Conservation (phyloP, 352 stramenopile genomes). For the Phytophthora pluvialis region DNA sequence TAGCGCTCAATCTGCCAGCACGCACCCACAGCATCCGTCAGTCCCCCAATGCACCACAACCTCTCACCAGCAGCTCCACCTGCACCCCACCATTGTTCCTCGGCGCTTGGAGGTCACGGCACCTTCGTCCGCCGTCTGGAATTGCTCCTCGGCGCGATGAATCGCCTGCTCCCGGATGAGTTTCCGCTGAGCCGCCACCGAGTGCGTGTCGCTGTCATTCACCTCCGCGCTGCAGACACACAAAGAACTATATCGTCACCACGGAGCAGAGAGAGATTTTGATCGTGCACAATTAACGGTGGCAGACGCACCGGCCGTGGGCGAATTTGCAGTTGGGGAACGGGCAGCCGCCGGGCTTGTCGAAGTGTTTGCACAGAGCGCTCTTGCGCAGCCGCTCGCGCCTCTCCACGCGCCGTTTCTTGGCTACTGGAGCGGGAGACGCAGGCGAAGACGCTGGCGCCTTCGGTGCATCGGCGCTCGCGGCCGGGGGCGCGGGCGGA, state of each 20-base stretch:
- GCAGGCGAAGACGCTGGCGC: constrained; percentile 1
- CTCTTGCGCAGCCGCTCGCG: constrained; percentile 78
- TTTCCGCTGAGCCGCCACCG: constrained; percentile 76
- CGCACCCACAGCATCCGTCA: constrained; percentile 1
- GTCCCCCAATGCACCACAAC: background rate
- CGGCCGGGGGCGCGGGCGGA: constrained; percentile 6
- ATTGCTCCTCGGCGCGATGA: constrained; percentile 67
- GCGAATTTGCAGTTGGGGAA: constrained; percentile 88
- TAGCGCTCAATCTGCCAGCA: constrained; percentile 77
- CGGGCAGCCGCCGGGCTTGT: constrained; percentile 82
- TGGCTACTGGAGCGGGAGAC: constrained; percentile 33
- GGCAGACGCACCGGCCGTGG: constrained; percentile 56
- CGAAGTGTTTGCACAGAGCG: constrained; percentile 86
- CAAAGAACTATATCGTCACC: constrained; percentile 2
- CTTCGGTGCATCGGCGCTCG: background rate
- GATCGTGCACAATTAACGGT: background rate
- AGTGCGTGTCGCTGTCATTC: constrained; percentile 56
- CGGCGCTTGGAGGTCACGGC: constrained; percentile 48
- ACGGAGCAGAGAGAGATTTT: background rate
- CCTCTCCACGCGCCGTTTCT: constrained; percentile 73
- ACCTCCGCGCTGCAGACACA: constrained; percentile 48
- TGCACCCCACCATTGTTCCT: constrained; percentile 68
- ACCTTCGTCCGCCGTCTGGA: constrained; percentile 51
- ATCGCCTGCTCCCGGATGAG: constrained; percentile 83
- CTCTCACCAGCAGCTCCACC: background rate